Evolutionary conservation across 257 asterid genomes (phyloP).

Genomic region (Solanum neorickii): DNA sequence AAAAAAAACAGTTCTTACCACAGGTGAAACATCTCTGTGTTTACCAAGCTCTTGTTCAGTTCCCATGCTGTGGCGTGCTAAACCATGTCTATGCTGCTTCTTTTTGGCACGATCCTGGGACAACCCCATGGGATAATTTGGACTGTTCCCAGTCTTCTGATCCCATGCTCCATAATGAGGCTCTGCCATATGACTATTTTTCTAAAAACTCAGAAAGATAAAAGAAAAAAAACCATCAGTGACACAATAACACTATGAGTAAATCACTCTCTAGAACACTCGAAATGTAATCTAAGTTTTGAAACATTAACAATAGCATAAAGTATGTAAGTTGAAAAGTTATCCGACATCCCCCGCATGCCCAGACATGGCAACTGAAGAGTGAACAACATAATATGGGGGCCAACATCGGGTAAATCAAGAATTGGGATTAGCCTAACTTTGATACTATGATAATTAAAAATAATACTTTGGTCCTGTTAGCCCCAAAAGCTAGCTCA

Average conservation of each 20-base stretch:
- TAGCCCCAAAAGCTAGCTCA: neutral
- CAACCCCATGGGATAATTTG: constrained; percentile 29
- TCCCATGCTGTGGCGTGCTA: constrained; percentile 23
- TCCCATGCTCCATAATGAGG: constrained; percentile 49
- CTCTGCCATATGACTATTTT: constrained; percentile 14
- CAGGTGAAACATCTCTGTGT: neutral
- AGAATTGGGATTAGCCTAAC: neutral
- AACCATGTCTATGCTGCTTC: constrained; percentile 18
- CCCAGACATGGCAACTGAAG: neutral
- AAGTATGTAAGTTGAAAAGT: neutral
- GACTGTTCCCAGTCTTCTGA: constrained; percentile 12
- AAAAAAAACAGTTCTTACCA: neutral
- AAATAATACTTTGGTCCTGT: neutral
- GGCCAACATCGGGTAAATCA: neutral
- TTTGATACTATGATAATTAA: neutral
- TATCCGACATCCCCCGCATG: neutral
- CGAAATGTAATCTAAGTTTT: neutral
- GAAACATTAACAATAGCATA: neutral
- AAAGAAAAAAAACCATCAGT: neutral
- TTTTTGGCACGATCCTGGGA: constrained; percentile 27
- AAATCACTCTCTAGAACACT: neutral
- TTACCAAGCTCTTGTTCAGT: constrained; percentile 23
- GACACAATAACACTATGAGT: neutral
- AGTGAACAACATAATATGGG: neutral
- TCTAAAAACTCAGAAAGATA: neutral